phyloP scores from a whole-genome alignment of 2,329 filamentous ascomycete species.

The Calonectria honghensis region DNA sequence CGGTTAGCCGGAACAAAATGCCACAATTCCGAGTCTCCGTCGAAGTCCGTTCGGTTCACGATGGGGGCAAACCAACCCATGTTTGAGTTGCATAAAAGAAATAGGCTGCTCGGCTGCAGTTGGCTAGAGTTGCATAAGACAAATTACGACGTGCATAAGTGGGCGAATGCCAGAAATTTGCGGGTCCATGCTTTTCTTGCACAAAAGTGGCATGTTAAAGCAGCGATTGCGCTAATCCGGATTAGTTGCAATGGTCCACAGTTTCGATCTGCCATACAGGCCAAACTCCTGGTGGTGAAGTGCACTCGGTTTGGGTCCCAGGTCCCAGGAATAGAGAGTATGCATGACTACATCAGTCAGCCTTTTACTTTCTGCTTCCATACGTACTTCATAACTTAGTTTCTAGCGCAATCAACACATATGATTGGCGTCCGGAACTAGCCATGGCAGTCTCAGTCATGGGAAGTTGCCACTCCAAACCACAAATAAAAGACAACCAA shows the following conservation, averaged over 20 bases:
- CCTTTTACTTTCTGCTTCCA: background rate
- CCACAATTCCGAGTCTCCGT: constrained; percentile 35
- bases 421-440: background rate
- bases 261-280: background rate
- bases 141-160: background rate
- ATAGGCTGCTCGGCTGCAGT: background rate
- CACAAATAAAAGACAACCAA: background rate
- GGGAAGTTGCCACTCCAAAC: background rate
- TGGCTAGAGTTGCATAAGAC: constrained; percentile 19
- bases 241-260: background rate
- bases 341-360: background rate
- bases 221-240: background rate
- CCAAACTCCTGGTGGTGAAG: background rate
- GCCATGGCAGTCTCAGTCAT: background rate
- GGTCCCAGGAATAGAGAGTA: background rate
- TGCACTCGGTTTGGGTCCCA: background rate
- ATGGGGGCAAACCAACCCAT: constrained; percentile 11
- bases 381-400: background rate
- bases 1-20: constrained; percentile 34
- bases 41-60: constrained; percentile 31
- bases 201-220: background rate
- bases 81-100: constrained; percentile 25
- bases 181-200: background rate
- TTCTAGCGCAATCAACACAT: background rate
- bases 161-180: background rate